Base-by-base conservation (phyloP, 768 basidiomycete genomes). In the Kwoniella newhampshirensis region DNA sequence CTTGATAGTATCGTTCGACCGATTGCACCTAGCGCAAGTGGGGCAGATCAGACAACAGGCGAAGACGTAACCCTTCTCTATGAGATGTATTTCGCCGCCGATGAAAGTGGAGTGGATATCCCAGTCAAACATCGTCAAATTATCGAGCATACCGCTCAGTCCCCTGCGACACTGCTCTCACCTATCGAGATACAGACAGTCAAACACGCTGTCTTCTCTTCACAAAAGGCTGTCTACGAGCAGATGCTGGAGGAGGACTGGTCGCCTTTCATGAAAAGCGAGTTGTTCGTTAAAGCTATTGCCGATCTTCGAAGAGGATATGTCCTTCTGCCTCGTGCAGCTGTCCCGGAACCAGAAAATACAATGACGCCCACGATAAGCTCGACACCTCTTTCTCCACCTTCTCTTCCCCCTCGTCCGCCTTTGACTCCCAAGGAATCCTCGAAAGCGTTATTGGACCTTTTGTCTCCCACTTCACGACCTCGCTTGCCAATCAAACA, bases 61-160 rank as follows among this genome's bases (percentile, higher is more conserved):
- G 92, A 94, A 62, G 96, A 99, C 64, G 87, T 96, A 39, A 81
- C 84, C 36, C 86, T 96, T 82, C 86, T 98, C 36, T 83, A 92
- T 66, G 85, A 92, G 57, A 81, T 88, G 4, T 97, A 96, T 77
- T 94, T 94, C 72, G 82, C 86, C 13, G 78, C 79, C 35, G 51
- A 78, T 80, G 2, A 81, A 82, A 5, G 82, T 1, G 36, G 51
- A 0, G 42, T 75, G 41, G 81, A 81, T 12, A 85, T 93, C 47
- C 83, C 86, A 0, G 81, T 81, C 73, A 87, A 86, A 67, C 81
- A 92, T 63, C 77, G 89, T 25, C 82, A 85, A 50, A 78, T 79
- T 23, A 89, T 98, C 40, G 83, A 40, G 77, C 79, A 15, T 66
- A 78, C 9, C 79, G 81, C 2, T 81, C 49, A 51, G 21, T 39